These are phyloP conservation scores for Lipomyces chichibuensis DNA, from an alignment of 805 yeast genomes.

Conservation along the genomic window DNA sequence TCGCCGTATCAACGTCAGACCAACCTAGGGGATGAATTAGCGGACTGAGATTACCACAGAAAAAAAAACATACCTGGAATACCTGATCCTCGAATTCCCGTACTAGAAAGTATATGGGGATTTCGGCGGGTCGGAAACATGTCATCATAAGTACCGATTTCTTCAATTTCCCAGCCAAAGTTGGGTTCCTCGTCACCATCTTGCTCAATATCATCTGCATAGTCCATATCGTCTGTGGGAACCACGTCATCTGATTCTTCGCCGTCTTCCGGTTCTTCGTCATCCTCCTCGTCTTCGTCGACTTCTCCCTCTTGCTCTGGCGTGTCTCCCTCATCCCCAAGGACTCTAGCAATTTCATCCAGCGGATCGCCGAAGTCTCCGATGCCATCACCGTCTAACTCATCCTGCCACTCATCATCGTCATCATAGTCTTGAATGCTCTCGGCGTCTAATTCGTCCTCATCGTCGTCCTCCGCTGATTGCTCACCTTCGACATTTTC, in stretches of 20 bases:
- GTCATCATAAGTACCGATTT: slow-evolving; percentile 19
- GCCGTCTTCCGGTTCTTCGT: slow-evolving; percentile 44
- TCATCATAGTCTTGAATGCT: slow-evolving; percentile 33
- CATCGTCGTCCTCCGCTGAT: slow-evolving; percentile 20
- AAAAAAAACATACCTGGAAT: neutral
- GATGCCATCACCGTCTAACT: slow-evolving; percentile 7
- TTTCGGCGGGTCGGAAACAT: slow-evolving; percentile 8
- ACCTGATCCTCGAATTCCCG: slow-evolving; percentile 12
- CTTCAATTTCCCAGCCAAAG: slow-evolving; percentile 31
- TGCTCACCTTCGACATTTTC: slow-evolving; percentile 40
- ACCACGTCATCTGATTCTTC: slow-evolving; percentile 41
- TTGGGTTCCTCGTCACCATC: slow-evolving; percentile 23
- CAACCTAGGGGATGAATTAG: slow-evolving; percentile 10
- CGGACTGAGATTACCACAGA: neutral
- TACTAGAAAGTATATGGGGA: slow-evolving; percentile 8
- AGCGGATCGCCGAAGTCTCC: slow-evolving; percentile 34
- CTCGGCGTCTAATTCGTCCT: slow-evolving; percentile 37
- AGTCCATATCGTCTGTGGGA: slow-evolving; percentile 33
- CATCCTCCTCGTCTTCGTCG: slow-evolving; percentile 46
- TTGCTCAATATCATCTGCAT: slow-evolving; percentile 27
- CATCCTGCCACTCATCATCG: slow-evolving; percentile 27
- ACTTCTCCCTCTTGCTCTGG: slow-evolving; percentile 36
- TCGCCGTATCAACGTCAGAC: slow-evolving; percentile 26
- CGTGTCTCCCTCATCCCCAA: slow-evolving; percentile 32
- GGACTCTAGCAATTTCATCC: slow-evolving; percentile 35